Percentiles rank a stretch among this genome's conserved stretches.
phyloP scores from a whole-genome alignment of 495 filamentous ascomycete genomes.

The Penicillium turbatum region DNA sequence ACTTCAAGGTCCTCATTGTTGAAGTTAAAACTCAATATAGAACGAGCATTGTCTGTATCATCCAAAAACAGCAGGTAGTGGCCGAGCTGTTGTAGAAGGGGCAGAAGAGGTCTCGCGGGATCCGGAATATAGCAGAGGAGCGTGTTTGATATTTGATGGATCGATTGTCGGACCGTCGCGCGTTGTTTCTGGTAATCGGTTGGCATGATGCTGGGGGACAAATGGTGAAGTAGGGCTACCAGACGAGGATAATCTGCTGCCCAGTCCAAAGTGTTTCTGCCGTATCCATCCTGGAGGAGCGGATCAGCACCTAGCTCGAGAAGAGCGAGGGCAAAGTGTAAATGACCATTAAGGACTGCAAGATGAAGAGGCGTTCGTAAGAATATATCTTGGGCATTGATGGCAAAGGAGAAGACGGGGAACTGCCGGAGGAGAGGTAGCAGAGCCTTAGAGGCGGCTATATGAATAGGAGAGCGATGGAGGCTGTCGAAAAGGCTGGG shows the following conservation, averaged over 20 bases:
- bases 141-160: conserved; percentile 1
- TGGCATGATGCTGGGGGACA: not conserved
- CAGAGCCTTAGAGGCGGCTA: conserved; percentile 1
- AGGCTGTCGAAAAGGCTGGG: not conserved
- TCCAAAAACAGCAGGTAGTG: conserved; percentile 12
- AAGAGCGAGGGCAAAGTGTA: not conserved
- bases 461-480: conserved; percentile 4
- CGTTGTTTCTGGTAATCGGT: conserved; percentile 5
- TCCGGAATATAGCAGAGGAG: not conserved
- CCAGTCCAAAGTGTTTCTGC: conserved; percentile 12
- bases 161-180: not conserved
- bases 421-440: not conserved
- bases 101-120: not conserved
- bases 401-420: not conserved
- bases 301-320: conserved; percentile 6
- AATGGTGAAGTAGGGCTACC: not conserved
- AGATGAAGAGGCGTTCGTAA: conserved; percentile 4
- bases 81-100: conserved; percentile 9
- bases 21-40: too few relatives aligned
- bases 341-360: conserved; percentile 1
- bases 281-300: conserved; percentile 8
- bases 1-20: too few relatives aligned
- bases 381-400: not conserved
- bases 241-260: not conserved
- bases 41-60: conserved; percentile 1